Evolutionary conservation across 345 rosid genomes (phyloP).

Genomic region (Viola odorata): DNA sequence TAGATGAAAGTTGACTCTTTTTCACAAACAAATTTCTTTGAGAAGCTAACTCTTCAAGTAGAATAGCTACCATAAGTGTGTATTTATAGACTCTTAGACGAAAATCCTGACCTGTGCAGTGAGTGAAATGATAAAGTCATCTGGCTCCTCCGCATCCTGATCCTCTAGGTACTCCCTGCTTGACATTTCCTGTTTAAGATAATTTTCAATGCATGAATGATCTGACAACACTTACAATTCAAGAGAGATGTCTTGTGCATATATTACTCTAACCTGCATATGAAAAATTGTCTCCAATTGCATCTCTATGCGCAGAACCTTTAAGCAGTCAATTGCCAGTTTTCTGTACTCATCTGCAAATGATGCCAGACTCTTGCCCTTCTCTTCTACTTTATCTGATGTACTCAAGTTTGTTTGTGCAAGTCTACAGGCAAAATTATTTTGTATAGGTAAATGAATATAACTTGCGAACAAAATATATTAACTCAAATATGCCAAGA

Average conservation of each 20-base stretch:
- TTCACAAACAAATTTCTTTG: too few species aligned
- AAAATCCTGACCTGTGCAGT: conserved; percentile 60
- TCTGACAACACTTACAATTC: not conserved
- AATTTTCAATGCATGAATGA: conserved; percentile 12
- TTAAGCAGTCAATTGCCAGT: conserved; percentile 91
- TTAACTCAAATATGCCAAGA: not conserved
- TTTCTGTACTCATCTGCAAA: conserved; percentile 91
- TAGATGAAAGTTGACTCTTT: too few species aligned
- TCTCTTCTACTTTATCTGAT: conserved; percentile 47
- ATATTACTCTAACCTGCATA: conserved; percentile 63
- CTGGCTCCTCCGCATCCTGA: conserved; percentile 97
- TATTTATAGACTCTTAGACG: too few species aligned
- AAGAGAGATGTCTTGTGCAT: not conserved
- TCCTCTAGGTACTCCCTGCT: conserved; percentile 85
- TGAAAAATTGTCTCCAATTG: conserved; percentile 90
- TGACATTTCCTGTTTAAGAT: conserved; percentile 68
- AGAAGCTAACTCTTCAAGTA: too few species aligned
- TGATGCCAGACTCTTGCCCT: conserved; percentile 57
- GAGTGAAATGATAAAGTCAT: conserved; percentile 83
- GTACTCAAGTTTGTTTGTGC: conserved; percentile 48
- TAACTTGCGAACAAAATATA: not conserved
- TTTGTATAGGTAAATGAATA: conserved; percentile 12
- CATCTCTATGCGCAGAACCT: conserved; percentile 98
- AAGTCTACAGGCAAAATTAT: conserved; percentile 45
- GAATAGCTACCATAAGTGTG: too few species aligned